Base-by-base conservation (phyloP, 2,329 filamentous ascomycete genomes). In the Cyclaneusma minus region DNA sequence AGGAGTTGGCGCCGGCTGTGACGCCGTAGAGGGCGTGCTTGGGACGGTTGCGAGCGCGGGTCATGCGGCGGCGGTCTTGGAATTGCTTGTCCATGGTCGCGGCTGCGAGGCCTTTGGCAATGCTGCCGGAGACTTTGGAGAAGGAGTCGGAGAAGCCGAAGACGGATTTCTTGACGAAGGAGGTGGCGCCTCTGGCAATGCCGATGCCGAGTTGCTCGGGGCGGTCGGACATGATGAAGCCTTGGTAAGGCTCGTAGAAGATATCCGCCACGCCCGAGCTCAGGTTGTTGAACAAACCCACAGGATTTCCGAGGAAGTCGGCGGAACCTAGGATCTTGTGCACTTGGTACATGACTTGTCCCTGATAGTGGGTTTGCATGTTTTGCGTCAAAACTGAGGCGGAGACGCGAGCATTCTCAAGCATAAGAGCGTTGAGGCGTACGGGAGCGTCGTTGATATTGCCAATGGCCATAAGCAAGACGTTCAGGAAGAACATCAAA, bases 161-260 rank as follows among this genome's bases (percentile, higher is more conserved):
- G 7, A 98, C 87, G 0, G 84, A 92, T 55, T 98, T 98, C 64
- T 98, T 98, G 39, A 94, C 80, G 45, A 98, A 95, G 37, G 83
- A 93, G 1, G 84, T 87, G 7, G 91, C 89, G 20, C 89, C 89
- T 52, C 94, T 94, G 18, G 89, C 91, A 35, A 98, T 92, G 11
- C 89, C 89, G 21, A 92, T 63, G 12, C 89, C 91, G 29, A 98
- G 74, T 38, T 98, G 87, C 50, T 95, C 87, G 3, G 89, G 91
- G 38, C 81, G 72, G 49, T 98, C 89, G 1, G 85, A 92, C 64
- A 92, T 82, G 49, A 98, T 91, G 25, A 98, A 69, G 13, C 91
- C 82, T 57, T 98, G 89, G 55, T 98, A 98, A 19, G 89, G 89
- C 50, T 98, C 91, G 60, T 98, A 98, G 58, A 98, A 98, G 47